Conservation (phyloP, 176 grass and related monocot species). For the Urochloa ruziziensis region DNA sequence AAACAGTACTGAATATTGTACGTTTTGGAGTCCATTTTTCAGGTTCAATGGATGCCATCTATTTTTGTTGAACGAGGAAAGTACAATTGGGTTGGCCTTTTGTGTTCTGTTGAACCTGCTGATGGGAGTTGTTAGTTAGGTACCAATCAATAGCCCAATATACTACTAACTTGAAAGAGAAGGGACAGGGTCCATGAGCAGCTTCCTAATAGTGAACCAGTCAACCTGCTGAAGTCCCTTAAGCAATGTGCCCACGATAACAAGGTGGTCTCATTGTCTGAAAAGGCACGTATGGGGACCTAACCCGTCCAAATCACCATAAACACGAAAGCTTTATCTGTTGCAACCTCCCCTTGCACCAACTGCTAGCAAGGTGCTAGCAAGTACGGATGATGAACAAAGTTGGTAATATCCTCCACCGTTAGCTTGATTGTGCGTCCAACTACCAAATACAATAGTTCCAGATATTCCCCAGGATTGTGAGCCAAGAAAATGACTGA, state of each 20-base stretch:
- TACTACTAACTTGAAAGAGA: slow-evolving; percentile 31
- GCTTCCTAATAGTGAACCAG: slow-evolving; percentile 13
- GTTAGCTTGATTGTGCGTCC: neutral
- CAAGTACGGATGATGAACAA: neutral
- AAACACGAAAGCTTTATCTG: slow-evolving; percentile 36
- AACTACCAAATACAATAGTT: slow-evolving; percentile 23
- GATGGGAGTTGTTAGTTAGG: slow-evolving; percentile 35
- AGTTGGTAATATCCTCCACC: slow-evolving; percentile 10
- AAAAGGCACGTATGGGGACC: slow-evolving; percentile 14
- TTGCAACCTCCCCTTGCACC: slow-evolving; percentile 1
- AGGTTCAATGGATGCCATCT: neutral
- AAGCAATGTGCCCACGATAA: slow-evolving; percentile 25
- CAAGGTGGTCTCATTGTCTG: neutral
- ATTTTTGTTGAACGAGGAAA: slow-evolving; percentile 7
- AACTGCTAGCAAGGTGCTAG: slow-evolving; percentile 22
- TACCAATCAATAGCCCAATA: slow-evolving; percentile 14
- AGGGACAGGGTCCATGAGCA: slow-evolving; percentile 26
- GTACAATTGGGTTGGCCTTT: slow-evolving; percentile 9
- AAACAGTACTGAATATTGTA: neutral
- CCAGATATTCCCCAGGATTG: slow-evolving; percentile 6
- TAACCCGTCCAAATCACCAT: slow-evolving; percentile 40
- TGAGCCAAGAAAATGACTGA: neutral
- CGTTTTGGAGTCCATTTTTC: neutral
- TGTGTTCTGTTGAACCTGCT: slow-evolving; percentile 26
- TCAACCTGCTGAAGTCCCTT: slow-evolving; percentile 16